Base-by-base conservation (phyloP, 2,329 filamentous ascomycete species). In the Diplocarpon mali region DNA sequence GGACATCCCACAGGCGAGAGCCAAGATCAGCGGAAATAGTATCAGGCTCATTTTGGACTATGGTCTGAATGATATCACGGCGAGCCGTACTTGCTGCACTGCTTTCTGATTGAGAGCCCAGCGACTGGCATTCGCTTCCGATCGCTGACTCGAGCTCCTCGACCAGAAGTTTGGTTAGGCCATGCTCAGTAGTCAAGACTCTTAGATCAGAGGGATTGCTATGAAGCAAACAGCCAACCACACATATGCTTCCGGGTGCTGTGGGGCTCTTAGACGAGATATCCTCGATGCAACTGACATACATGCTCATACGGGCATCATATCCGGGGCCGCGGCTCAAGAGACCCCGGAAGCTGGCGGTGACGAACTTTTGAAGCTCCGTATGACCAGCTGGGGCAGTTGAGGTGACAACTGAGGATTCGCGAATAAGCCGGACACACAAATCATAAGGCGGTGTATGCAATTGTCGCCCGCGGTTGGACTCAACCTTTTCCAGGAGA, bases 161-260 rank as follows among this genome's bases (percentile, higher is more conserved):
- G 29, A 86, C 67, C 11, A 85, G 62, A 4, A 87, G 65, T 41
- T 65, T 65, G 1, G 78, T 73, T 38, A 87, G 62, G 49, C 77
- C 70, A 57, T 81, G 73, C n/a, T 81, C 70, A 6, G 69, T 64
- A 8, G 75, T 71, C 40, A 87, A 63, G n/a, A 66, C 62, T 24
- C 67, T 69, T 16, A 86, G 62, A 47, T 83, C 78, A 7, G 64
- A 55, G 31, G 72, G 57, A 31, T 70, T 64, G 15, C 64, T 64
- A 8, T 67, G 65, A n/a, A 74, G 65, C 14, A 76, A 59, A 37
- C 69, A 64, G 40, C 60, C 66, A 38, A 87, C 66, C 13, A 79
- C 80, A 57, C 78, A 82, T 15, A 89, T 71, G 53, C 85, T 92
- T 1, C 86, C 86, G 6, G 84, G 72, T 1, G 81, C 78, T 12